Percentiles rank a stretch among this genome's conserved stretches.
Conservation (phyloP, 176 grass and related monocot species). For the Zea luxurians region DNA sequence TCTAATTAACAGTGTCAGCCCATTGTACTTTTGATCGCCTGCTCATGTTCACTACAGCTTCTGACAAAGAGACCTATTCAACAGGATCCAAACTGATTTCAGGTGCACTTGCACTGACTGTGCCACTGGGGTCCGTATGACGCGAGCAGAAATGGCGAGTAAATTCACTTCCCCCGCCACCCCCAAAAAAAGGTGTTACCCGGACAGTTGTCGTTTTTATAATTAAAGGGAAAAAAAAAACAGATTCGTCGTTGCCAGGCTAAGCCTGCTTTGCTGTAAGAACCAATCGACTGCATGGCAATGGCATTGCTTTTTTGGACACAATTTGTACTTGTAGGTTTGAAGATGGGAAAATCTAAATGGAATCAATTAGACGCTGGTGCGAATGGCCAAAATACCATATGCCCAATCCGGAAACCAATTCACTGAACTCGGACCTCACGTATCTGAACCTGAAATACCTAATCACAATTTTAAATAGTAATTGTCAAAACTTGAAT, state of each 20-base stretch:
- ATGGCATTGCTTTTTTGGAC: not conserved
- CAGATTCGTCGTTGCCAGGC: not conserved
- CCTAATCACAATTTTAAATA: too few relatives aligned
- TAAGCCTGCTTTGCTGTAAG: not conserved
- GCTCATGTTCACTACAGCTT: conserved; percentile 29
- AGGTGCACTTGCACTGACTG: conserved; percentile 37
- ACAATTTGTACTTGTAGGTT: not conserved
- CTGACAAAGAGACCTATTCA: conserved; percentile 24
- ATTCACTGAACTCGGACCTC: too few relatives aligned
- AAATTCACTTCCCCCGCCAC: too few relatives aligned
- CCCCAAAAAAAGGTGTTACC: too few relatives aligned
- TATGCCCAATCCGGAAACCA: too few relatives aligned
- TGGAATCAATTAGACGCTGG: too few relatives aligned
- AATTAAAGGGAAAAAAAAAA: too few relatives aligned
- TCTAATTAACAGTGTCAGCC: not conserved
- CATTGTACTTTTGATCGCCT: conserved; percentile 15
- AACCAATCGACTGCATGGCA: not conserved
- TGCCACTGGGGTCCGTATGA: conserved; percentile 17
- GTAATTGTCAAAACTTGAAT: too few relatives aligned
- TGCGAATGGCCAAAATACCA: too few relatives aligned
- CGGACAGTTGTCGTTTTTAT: too few relatives aligned
- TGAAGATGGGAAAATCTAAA: too few relatives aligned
- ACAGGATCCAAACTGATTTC: conserved; percentile 16
- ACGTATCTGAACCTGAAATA: too few relatives aligned
- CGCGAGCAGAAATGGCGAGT: conserved; percentile 28